Percentiles rank a stretch among this genome's conserved stretches.
These are phyloP conservation scores for Phytophthora europaea DNA, from an alignment of 352 stramenopile species.

Conservation along the genomic window DNA sequence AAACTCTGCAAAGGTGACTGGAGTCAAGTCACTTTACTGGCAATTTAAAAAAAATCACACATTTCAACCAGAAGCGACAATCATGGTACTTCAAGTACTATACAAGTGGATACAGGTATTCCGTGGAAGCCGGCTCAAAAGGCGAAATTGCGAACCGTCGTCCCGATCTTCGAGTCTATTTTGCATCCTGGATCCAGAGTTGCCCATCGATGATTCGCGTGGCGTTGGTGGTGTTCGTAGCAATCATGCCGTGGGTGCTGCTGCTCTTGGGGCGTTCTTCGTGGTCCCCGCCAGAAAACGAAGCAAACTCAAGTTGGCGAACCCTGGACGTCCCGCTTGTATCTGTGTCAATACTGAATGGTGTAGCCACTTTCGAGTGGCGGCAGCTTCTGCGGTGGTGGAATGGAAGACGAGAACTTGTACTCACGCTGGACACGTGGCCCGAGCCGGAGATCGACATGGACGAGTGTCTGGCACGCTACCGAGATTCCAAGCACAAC, in stretches of 20 bases:
- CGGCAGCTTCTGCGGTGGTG: constrained; percentile 26
- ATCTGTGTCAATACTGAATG: constrained; percentile 15
- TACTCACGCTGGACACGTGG: constrained; percentile 35
- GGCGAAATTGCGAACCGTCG: constrained; percentile 16
- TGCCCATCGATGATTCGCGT: constrained; percentile 30
- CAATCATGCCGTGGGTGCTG: constrained; percentile 28
- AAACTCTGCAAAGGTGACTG: too few species aligned
- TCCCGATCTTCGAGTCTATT: constrained; percentile 31
- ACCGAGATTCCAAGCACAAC: constrained; percentile 52
- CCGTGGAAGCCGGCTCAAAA: not conserved
- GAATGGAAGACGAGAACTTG: constrained; percentile 19
- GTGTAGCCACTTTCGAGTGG: constrained; percentile 27
- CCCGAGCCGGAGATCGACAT: constrained; percentile 32
- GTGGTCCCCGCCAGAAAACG: not conserved
- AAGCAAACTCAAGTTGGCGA: not conserved
- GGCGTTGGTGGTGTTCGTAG: constrained; percentile 24
- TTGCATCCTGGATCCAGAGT: not conserved
- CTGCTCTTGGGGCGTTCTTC: constrained; percentile 18
- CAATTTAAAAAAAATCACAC: too few species aligned
- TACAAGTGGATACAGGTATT: not conserved
- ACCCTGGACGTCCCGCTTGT: not conserved
- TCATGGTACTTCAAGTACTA: too few species aligned
- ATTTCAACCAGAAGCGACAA: too few species aligned
- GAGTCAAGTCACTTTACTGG: too few species aligned
- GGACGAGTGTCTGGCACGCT: constrained; percentile 56